Conservation (phyloP, 768 basidiomycete genomes). For the Termitomyces sp. region DNA sequence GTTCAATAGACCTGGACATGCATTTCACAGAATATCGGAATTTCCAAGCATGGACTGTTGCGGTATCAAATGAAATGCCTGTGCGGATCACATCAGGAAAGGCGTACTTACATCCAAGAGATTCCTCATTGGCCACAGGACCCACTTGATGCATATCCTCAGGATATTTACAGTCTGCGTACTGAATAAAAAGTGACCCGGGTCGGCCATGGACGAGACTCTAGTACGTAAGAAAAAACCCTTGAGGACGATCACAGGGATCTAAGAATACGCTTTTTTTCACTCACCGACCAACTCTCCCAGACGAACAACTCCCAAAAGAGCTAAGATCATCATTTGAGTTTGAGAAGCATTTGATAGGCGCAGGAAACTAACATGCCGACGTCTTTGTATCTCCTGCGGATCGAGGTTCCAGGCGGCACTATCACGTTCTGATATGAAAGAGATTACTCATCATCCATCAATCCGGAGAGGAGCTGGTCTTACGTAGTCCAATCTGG, state of each 20-base stretch:
- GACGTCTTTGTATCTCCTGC: slow-evolving; percentile 41
- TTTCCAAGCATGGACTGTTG: slow-evolving; percentile 38
- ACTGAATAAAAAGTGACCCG: slow-evolving; percentile 36
- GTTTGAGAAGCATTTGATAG: neutral
- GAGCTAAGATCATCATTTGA: slow-evolving; percentile 18
- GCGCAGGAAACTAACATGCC: slow-evolving; percentile 20
- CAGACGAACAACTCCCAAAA: slow-evolving; percentile 51
- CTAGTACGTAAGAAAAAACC: slow-evolving; percentile 15
- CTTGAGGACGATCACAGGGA: neutral
- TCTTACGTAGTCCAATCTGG: slow-evolving; percentile 49
- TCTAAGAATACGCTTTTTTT: neutral
- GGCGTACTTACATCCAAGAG: slow-evolving; percentile 36
- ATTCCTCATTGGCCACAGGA: slow-evolving; percentile 26
- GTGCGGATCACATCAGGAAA: neutral
- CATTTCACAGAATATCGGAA: slow-evolving; percentile 39
- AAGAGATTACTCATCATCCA: neutral
- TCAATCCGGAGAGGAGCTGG: neutral
- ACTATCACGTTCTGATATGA: slow-evolving; percentile 41
- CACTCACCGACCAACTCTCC: slow-evolving; percentile 43
- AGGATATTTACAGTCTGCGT: slow-evolving; percentile 48
- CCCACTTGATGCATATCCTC: slow-evolving; percentile 31
- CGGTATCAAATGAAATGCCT: neutral
- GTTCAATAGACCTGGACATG: slow-evolving; percentile 35
- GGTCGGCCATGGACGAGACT: slow-evolving; percentile 47
- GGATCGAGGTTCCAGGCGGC: slow-evolving; percentile 38